These are phyloP conservation scores for Dendrobium huoshanense DNA, from an alignment of 106 monocot species.

Conservation along the genomic window DNA sequence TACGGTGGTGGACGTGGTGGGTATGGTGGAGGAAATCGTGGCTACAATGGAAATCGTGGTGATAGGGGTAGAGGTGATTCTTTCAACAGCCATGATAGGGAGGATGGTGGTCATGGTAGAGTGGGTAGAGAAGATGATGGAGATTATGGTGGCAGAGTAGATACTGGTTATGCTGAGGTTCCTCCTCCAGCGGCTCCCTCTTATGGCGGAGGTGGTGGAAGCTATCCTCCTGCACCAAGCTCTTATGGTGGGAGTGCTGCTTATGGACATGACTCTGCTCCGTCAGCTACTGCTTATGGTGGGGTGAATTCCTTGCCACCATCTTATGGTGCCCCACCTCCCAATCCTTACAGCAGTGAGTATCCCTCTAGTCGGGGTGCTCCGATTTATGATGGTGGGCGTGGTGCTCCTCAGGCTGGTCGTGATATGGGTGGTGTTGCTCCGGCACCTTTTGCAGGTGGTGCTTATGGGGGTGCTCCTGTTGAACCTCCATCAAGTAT, in stretches of 20 bases:
- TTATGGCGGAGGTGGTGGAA: slow-evolving; percentile 49
- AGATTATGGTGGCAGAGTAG: slow-evolving; percentile 33
- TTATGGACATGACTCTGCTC: slow-evolving; percentile 49
- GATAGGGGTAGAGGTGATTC: slow-evolving; percentile 33
- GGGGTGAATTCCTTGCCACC: slow-evolving; percentile 57
- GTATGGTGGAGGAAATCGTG: slow-evolving; percentile 28
- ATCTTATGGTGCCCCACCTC: slow-evolving; percentile 59
- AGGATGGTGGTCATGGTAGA: slow-evolving; percentile 9
- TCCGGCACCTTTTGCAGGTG: slow-evolving; percentile 24
- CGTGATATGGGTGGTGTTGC: slow-evolving; percentile 17
- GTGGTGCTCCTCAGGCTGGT: slow-evolving; percentile 19
- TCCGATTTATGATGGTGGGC: slow-evolving; percentile 52
- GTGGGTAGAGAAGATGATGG: slow-evolving; percentile 35
- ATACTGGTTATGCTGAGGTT: slow-evolving; percentile 54
- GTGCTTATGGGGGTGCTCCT: slow-evolving; percentile 35
- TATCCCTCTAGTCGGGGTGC: slow-evolving; percentile 28
- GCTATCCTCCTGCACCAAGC: slow-evolving; percentile 38
- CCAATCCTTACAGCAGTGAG: slow-evolving; percentile 33
- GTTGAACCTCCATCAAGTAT: slow-evolving; percentile 36
- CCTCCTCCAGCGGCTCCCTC: slow-evolving; percentile 40
- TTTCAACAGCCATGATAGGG: neutral
- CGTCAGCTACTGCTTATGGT: slow-evolving; percentile 44
- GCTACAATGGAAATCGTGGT: slow-evolving; percentile 24
- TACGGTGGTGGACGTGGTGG: slow-evolving; percentile 17
- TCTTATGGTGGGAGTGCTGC: slow-evolving; percentile 53